Percentiles rank a stretch among this genome's conserved stretches.
Evolutionary conservation across 2,329 filamentous ascomycete genomes (phyloP).

Genomic region (Pezizomycotina sp.): DNA sequence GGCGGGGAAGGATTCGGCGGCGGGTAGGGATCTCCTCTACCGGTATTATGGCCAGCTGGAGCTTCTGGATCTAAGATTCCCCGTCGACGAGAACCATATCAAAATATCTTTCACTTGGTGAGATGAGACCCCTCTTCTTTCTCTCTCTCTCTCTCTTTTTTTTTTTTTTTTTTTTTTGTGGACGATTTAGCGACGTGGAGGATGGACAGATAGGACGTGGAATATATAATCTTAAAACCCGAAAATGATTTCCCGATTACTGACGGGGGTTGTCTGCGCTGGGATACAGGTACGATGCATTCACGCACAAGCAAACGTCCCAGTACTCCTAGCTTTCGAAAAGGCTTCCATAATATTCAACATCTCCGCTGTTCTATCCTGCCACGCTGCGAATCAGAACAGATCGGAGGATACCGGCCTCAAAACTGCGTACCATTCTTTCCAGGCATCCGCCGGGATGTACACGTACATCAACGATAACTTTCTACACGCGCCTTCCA

Average conservation of each 20-base stretch:
- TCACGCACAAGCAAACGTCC: slow-evolving; percentile 91
- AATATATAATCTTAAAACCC: too few relatives aligned
- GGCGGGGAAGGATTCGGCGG: slow-evolving; percentile 93
- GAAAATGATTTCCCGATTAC: too few relatives aligned
- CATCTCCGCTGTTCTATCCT: slow-evolving; percentile 90
- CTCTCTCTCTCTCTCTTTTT: not conserved
- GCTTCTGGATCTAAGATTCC: slow-evolving; percentile 81
- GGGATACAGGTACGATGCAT: slow-evolving; percentile 76
- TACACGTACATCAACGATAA: slow-evolving; percentile 99
- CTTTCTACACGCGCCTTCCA: slow-evolving; percentile 89
- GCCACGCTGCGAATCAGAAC: slow-evolving; percentile 84
- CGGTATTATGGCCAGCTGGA: slow-evolving; percentile 96
- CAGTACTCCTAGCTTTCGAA: slow-evolving; percentile 96
- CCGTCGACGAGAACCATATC: slow-evolving; percentile 96
- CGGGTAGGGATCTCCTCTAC: slow-evolving; percentile 82
- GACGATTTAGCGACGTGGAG: too few relatives aligned
- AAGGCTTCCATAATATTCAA: slow-evolving; percentile 99
- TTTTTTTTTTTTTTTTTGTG: not conserved
- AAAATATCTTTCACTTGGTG: slow-evolving; percentile 98
- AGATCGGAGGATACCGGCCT: slow-evolving; percentile 80
- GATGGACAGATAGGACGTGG: too few relatives aligned
- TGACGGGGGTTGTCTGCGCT: slow-evolving; percentile 20
- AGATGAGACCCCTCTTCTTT: slow-evolving; percentile 20
- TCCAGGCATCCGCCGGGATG: slow-evolving; percentile 96
- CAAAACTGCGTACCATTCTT: slow-evolving; percentile 94